These are phyloP conservation scores for Hansenula lynferdii DNA, from an alignment of 1,139 yeast species.

Conservation along the genomic window DNA sequence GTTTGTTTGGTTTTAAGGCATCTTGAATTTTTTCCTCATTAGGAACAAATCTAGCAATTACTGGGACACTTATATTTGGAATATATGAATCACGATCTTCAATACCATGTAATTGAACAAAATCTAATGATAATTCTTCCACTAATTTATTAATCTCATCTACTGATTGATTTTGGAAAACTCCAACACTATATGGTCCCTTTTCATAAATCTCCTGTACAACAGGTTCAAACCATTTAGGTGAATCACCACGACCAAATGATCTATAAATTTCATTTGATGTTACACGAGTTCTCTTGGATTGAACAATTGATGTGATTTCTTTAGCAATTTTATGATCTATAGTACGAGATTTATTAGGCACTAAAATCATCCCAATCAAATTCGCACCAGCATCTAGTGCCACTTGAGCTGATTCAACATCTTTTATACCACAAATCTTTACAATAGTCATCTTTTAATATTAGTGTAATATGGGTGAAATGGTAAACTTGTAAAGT, in stretches of 20 bases:
- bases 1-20: slow-evolving; percentile 30
- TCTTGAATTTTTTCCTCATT: slow-evolving; percentile 31
- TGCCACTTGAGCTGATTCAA: slow-evolving; percentile 67
- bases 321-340: slow-evolving; percentile 45
- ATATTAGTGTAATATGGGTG: too few species aligned
- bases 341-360: slow-evolving; percentile 71
- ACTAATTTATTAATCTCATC: slow-evolving; percentile 52
- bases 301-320: slow-evolving; percentile 39
- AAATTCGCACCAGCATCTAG: slow-evolving; percentile 67
- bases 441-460: slow-evolving; percentile 38
- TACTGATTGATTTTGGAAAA: slow-evolving; percentile 75
- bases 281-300: slow-evolving; percentile 20
- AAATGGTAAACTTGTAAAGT: too few species aligned
- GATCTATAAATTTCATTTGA: slow-evolving; percentile 10
- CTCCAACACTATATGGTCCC: slow-evolving; percentile 85
- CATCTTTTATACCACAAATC: slow-evolving; percentile 75
- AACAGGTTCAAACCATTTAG: slow-evolving; percentile 9
- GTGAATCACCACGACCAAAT: slow-evolving; percentile 1
- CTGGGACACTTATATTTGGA: slow-evolving; percentile 44
- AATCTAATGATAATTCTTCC: slow-evolving; percentile 51
- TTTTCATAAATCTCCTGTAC: slow-evolving; percentile 29
- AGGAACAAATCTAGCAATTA: slow-evolving; percentile 74
- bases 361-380: slow-evolving; percentile 84
- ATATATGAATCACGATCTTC: slow-evolving; percentile 61
- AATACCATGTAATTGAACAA: slow-evolving; percentile 86